These are phyloP conservation scores for Xylariaceae sp. DNA, from an alignment of 2,329 filamentous ascomycete genomes.

Conservation along the genomic window DNA sequence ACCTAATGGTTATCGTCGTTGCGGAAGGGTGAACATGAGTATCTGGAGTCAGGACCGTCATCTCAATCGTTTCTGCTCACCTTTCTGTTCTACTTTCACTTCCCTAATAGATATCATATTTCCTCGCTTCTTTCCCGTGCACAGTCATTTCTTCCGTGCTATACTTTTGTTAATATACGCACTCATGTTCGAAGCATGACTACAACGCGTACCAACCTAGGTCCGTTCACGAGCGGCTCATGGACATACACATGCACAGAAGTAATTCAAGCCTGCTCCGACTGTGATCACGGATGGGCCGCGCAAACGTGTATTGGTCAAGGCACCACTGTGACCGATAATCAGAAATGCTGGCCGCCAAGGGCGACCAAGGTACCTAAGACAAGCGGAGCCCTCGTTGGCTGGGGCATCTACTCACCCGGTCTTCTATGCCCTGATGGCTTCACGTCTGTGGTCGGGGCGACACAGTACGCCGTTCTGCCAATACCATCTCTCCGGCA, in stretches of 20 bases:
- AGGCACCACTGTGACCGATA: slow-evolving; percentile 13
- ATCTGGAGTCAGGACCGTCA: no score
- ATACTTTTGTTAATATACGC: no score
- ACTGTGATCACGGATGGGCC: slow-evolving; percentile 21
- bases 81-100: no score
- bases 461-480: slow-evolving; percentile 10
- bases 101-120: no score
- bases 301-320: slow-evolving; percentile 22
- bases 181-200: no score
- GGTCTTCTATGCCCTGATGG: slow-evolving; percentile 27
- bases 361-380: slow-evolving; percentile 8
- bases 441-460: slow-evolving; percentile 20
- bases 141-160: no score
- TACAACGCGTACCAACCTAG: slow-evolving; percentile 42
- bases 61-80: no score
- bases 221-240: slow-evolving; percentile 44
- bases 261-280: slow-evolving; percentile 11
- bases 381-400: slow-evolving; percentile 10
- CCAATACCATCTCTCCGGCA: neutral
- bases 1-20: no score
- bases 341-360: slow-evolving; percentile 28
- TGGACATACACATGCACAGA: slow-evolving; percentile 27
- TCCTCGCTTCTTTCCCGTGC: no score
- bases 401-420: slow-evolving; percentile 30
- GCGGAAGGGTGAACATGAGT: no score